Evolutionary conservation across 139 green algal species (phyloP).

Genomic region (Mesostigma viride): DNA sequence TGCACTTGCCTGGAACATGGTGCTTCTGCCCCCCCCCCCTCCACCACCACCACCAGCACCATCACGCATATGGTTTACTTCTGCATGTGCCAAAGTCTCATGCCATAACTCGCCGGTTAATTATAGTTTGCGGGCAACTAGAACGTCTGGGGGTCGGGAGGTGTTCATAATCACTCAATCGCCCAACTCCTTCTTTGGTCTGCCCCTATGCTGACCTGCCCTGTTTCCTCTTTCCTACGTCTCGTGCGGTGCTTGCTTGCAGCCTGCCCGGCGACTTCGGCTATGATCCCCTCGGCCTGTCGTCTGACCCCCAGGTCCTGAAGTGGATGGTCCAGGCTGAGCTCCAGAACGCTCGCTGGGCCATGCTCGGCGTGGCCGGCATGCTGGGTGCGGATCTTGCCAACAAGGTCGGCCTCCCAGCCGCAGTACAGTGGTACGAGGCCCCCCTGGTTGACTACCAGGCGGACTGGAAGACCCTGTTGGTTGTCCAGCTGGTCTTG

Average conservation of each 20-base stretch:
- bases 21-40: too few species aligned
- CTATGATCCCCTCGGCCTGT: constrained; percentile 41
- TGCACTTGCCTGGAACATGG: too few species aligned
- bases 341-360: constrained; percentile 34
- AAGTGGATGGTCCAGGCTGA: constrained; percentile 44
- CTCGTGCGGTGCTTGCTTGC: not conserved
- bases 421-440: constrained; percentile 27
- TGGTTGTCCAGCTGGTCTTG: constrained; percentile 35
- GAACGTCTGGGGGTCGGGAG: too few species aligned
- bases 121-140: too few species aligned
- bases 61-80: too few species aligned
- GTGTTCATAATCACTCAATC: too few species aligned
- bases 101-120: too few species aligned
- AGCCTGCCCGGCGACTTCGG: constrained; percentile 39
- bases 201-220: not conserved
- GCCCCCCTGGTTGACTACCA: constrained; percentile 31
- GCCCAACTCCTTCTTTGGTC: constrained; percentile 12
- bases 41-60: too few species aligned
- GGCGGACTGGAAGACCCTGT: constrained; percentile 25
- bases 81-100: too few species aligned
- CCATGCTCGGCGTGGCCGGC: constrained; percentile 42
- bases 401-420: constrained; percentile 17
- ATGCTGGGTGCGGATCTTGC: constrained; percentile 33
- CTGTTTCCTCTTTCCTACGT: constrained; percentile 2
- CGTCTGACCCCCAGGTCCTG: constrained; percentile 25